These are phyloP conservation scores for Microbotryum scabiosae DNA, from an alignment of 1,284 basidiomycete genomes.

Conservation along the genomic window DNA sequence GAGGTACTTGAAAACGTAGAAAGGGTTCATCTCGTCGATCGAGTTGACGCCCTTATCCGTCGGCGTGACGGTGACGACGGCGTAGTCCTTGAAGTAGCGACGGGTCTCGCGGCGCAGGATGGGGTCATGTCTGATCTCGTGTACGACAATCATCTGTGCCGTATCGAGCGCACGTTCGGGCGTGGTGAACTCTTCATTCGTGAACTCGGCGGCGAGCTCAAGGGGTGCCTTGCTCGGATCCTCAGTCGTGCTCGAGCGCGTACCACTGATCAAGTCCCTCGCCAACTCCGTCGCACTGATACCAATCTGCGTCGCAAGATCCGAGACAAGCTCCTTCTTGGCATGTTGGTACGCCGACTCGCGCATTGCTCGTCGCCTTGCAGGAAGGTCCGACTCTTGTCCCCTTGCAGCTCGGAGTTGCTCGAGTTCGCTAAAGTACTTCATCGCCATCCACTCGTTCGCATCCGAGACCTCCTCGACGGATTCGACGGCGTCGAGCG, in stretches of 20 bases:
- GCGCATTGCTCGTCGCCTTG: constrained; percentile 58
- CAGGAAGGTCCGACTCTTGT: constrained; percentile 44
- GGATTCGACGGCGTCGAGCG: constrained; percentile 46
- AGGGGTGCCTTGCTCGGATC: constrained; percentile 37
- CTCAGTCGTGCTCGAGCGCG: constrained; percentile 59
- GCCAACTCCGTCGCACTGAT: constrained; percentile 70
- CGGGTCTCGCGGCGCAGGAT: constrained; percentile 73
- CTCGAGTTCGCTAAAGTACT: constrained; percentile 54
- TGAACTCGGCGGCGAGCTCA: constrained; percentile 40
- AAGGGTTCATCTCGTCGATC: constrained; percentile 82
- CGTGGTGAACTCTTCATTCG: constrained; percentile 32
- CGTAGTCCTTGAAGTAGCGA: constrained; percentile 65
- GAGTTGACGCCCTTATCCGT: constrained; percentile 85
- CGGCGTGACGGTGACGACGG: constrained; percentile 71
- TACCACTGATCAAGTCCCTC: constrained; percentile 59
- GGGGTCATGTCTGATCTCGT: constrained; percentile 89
- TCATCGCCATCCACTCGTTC: constrained; percentile 82
- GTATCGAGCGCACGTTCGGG: constrained; percentile 41
- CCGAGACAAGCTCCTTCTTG: constrained; percentile 66
- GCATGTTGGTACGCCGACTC: constrained; percentile 75
- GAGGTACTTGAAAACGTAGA: constrained; percentile 95
- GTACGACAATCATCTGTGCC: constrained; percentile 76
- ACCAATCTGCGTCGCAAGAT: constrained; percentile 49
- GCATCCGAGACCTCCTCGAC: constrained; percentile 88
- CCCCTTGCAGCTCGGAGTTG: constrained; percentile 51